A percentile compares a stretch with the other conserved stretches of the same genome.
These are phyloP conservation scores for Tricholoma sp. DNA, from an alignment of 768 basidiomycete genomes.

Conservation along the genomic window DNA sequence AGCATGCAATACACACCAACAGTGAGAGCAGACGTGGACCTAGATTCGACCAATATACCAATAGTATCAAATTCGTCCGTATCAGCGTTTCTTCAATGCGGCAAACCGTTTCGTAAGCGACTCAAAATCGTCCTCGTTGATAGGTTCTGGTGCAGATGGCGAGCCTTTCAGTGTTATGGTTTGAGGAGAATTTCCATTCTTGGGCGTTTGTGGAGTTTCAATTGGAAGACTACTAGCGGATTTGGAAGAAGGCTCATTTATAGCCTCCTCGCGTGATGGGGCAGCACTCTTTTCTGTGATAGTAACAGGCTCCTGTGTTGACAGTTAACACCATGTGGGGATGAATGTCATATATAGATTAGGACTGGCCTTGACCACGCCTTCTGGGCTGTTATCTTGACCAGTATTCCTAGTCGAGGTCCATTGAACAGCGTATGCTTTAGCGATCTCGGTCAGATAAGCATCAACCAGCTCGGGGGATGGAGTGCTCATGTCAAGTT, in stretches of 20 bases:
- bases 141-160: conserved; percentile 21
- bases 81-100: conserved; percentile 75
- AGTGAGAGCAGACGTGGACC: no score
- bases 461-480: conserved; percentile 73
- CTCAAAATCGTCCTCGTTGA: conserved; percentile 66
- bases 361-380: conserved; percentile 33
- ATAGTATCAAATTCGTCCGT: not conserved
- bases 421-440: conserved; percentile 79
- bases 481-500: conserved; percentile 68
- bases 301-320: conserved; percentile 12
- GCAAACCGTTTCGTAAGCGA: conserved; percentile 77
- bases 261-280: conserved; percentile 23
- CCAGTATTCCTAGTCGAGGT: conserved; percentile 26
- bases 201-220: conserved; percentile 29
- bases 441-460: conserved; percentile 86
- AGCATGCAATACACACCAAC: no score
- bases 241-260: conserved; percentile 27
- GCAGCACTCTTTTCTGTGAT: conserved; percentile 11
- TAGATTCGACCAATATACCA: no score
- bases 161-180: conserved; percentile 14
- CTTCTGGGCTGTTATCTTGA: conserved; percentile 24
- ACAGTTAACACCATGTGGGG: conserved; percentile 3
- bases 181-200: conserved; percentile 15
- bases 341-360: not conserved
- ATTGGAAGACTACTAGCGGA: conserved; percentile 48